Evolutionary conservation across 2,329 filamentous ascomycete genomes (phyloP), one percentile per base, ranked within the genome.

Genomic region (Aureobasidium sp.): DNA sequence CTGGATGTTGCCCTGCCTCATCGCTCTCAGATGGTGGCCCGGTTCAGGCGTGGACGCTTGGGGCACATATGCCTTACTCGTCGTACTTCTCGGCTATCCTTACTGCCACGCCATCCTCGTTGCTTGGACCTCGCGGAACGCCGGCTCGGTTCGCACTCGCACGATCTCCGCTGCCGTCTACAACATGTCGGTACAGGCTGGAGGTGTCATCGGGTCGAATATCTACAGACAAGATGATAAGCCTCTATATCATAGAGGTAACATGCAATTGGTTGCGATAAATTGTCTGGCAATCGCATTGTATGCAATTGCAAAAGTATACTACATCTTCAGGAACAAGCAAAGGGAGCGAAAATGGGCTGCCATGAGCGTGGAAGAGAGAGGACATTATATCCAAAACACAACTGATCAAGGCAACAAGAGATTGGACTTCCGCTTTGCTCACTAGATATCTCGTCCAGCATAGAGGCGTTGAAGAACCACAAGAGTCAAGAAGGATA

Each of bases 221-320:
- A 74, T 78, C 44, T 78, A 77, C 60, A 70, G 74, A 17, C 63
- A 69, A 54, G 68, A 77, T 53, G 71, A 77, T 44, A 64, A 66
- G 49, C 75, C 73, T 1, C 63, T 69, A 6, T 76, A 73, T 51
- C 64, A 68, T 6, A 66, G 70, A 0, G 73, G 72, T 2, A 75
- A 75, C 48, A 57, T 56, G 6, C 60, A 63, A 1, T 39, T 70
- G 10, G 49, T 69, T 2, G 62, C 57, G 1, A 58, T 64, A 16
- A 50, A 50, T 12, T 50, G 47, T 29, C 55, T 62, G 17, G 67
- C 68, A 34, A 62, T 70, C 2, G 58, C 60, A 3, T 32, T 68
- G 3, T 64, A 66, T 22, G 16, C 60, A 4, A 39, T 59, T 1
- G 63, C 64, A 1, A 70, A 70, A 56, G 57, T 56, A 2, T 70